These are phyloP conservation scores for Ophiostoma ulmi DNA, from an alignment of 2,329 filamentous ascomycete species.

Conservation along the genomic window DNA sequence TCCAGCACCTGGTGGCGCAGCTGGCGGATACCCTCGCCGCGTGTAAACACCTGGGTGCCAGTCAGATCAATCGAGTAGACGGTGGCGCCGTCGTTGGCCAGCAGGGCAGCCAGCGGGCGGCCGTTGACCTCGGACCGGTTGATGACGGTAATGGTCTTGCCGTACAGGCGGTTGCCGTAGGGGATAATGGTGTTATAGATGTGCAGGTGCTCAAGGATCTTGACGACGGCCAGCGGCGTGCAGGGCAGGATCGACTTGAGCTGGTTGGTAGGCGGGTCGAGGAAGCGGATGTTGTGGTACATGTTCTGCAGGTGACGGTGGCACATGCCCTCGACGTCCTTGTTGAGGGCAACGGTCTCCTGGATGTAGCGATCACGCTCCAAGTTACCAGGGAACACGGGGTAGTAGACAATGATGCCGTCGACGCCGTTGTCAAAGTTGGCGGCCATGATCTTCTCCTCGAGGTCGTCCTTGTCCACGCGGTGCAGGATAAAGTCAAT, in stretches of 20 bases:
- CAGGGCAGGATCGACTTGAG: constrained; percentile 93
- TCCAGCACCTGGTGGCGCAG: constrained; percentile 81
- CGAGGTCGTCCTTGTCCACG: constrained; percentile 80
- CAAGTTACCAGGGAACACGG: constrained; percentile 77
- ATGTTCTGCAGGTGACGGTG: constrained; percentile 98
- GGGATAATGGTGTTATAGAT: constrained; percentile 95
- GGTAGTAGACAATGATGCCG: constrained; percentile 96
- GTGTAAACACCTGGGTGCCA: constrained; percentile 85
- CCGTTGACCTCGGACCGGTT: constrained; percentile 96
- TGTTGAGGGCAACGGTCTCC: constrained; percentile 81
- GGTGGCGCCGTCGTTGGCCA: constrained; percentile 92
- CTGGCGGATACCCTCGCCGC: constrained; percentile 81
- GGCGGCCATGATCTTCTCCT: constrained; percentile 79
- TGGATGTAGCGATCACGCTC: constrained; percentile 92
- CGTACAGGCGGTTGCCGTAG: constrained; percentile 87
- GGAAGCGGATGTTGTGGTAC: constrained; percentile 96
- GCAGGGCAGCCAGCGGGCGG: constrained; percentile 79
- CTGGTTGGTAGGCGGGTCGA: constrained; percentile 69
- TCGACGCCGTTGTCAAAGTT: constrained; percentile 74
- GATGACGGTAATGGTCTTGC: constrained; percentile 91
- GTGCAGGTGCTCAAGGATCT: constrained; percentile 90
- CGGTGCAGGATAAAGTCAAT: constrained; percentile 83
- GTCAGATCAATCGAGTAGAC: constrained; percentile 94
- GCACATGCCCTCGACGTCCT: constrained; percentile 93
- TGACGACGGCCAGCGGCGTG: constrained; percentile 91